These are phyloP conservation scores for Nyssa sinensis DNA, from an alignment of 148 eudicot genomes.

Conservation along the genomic window DNA sequence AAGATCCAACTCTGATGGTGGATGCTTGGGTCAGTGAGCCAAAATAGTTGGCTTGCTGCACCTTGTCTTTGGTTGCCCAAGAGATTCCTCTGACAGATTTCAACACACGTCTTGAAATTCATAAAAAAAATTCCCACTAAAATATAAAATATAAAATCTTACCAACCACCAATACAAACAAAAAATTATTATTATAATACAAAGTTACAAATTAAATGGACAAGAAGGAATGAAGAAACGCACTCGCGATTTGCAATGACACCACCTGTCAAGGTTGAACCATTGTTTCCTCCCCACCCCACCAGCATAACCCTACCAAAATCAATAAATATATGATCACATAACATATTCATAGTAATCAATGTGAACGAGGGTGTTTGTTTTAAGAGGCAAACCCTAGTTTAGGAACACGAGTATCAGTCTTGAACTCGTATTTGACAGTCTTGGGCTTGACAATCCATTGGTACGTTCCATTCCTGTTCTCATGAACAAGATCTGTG, in stretches of 20 bases:
- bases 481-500: conserved; percentile 91
- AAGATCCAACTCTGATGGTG: conserved; percentile 90
- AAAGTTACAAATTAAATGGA: neutral
- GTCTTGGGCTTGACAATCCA: conserved; percentile 93
- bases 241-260: conserved; percentile 94
- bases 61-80: conserved; percentile 97
- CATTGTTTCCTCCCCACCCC: conserved; percentile 99
- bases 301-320: conserved; percentile 85
- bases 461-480: conserved; percentile 69
- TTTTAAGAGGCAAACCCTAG: conserved; percentile 53
- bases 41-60: conserved; percentile 90
- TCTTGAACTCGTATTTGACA: conserved; percentile 82
- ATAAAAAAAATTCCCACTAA: neutral
- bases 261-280: conserved; percentile 85
- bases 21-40: conserved; percentile 96
- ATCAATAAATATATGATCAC: neutral
- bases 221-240: conserved; percentile 22
- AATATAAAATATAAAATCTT: neutral
- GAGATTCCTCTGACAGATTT: conserved; percentile 77
- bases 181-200: neutral
- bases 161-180: conserved; percentile 2
- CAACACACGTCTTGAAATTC: neutral
- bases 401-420: conserved; percentile 74
- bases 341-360: too few species aligned
- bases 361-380: too few species aligned